Evolutionary conservation across 371 early-diverging fungal species (phyloP), one percentile per base, ranked within the genome.

Genomic region (Syncephalastrum monosporum): DNA sequence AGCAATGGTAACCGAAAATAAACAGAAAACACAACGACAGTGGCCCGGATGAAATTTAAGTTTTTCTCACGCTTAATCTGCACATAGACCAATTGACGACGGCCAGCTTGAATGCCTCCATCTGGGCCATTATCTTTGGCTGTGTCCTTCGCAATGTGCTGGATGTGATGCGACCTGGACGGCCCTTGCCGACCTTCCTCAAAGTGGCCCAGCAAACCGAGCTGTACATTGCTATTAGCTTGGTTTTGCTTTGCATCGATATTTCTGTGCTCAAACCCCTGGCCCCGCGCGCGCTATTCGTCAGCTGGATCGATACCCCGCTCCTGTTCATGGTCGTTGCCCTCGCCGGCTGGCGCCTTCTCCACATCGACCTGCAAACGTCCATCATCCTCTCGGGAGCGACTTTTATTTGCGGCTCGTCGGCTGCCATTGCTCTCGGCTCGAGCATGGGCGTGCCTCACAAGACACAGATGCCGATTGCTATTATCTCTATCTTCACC

Each of bases 61-160:
- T 19, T 17, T 44, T 43, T 23, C 54, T 2, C 21, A 43, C 27
- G 15, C 33, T 42, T 15, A 19, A 29, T 16, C 54, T 53, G 50
- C 42, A 8, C 42, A 41, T 54, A n/a, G 47, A 41, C 29, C 63
- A 61, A 33, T 12, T 33, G 38, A 33, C 38, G 38, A 33, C 38
- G 6, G 82, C 80, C 6, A 78, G 80, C 53, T 61, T 85, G 47
- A 81, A 81, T 14, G 83, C 79, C 49, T 83, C 85, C 14, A 83
- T 85, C 21, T 85, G 85, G 85, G 85, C 83, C 17, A 83, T 85
- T 50, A 65, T 83, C 10, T 70, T 85, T 53, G 85, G 85, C 0
- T 77, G 77, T 7, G 27, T 71, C 21, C 50, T 82, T 10, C 78
- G 83, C 23, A 82, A 81, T 57, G 55, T 62, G 10, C 57, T 82